Evolutionary conservation across 2,329 filamentous ascomycete genomes (phyloP).

Genomic region (Emmonsia crescens): DNA sequence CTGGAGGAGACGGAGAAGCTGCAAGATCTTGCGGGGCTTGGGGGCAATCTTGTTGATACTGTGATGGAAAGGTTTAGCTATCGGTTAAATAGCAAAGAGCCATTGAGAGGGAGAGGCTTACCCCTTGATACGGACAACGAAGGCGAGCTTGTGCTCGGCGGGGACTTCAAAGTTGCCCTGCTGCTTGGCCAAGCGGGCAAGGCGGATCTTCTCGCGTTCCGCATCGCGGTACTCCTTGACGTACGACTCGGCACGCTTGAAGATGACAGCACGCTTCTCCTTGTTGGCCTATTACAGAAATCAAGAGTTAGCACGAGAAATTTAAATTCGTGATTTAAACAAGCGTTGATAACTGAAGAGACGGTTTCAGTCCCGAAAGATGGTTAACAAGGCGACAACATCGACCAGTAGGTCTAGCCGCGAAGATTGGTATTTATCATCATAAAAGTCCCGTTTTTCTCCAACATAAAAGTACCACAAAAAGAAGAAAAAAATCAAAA

Average conservation of each 20-base stretch:
- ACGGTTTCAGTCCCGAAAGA: constrained; percentile 61
- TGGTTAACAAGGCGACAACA: constrained; percentile 69
- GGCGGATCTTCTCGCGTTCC: constrained; percentile 97
- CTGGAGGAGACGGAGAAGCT: constrained; percentile 97
- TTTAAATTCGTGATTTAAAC: constrained; percentile 9
- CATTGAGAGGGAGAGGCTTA: constrained; percentile 30
- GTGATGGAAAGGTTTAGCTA: constrained; percentile 8
- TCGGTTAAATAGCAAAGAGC: background rate
- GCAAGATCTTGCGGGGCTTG: constrained; percentile 99
- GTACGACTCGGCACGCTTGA: constrained; percentile 99
- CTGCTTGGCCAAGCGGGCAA: constrained; percentile 79
- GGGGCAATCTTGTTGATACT: constrained; percentile 99
- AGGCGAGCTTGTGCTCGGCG: constrained; percentile 91
- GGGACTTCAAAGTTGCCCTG: constrained; percentile 89
- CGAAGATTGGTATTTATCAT: constrained; percentile 75
- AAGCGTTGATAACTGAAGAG: constrained; percentile 16
- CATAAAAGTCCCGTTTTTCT: constrained; percentile 43
- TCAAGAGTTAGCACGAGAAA: constrained; percentile 19
- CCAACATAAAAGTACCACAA: constrained; percentile 19
- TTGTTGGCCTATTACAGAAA: constrained; percentile 65
- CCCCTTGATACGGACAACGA: constrained; percentile 98
- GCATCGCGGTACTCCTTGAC: constrained; percentile 98
- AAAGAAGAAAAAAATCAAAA: constrained; percentile 5
- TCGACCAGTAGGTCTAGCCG: constrained; percentile 89
- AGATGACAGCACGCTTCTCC: constrained; percentile 97